Conservation (phyloP, 805 yeast species). For the Wickerhamomyces sydowiorum region DNA sequence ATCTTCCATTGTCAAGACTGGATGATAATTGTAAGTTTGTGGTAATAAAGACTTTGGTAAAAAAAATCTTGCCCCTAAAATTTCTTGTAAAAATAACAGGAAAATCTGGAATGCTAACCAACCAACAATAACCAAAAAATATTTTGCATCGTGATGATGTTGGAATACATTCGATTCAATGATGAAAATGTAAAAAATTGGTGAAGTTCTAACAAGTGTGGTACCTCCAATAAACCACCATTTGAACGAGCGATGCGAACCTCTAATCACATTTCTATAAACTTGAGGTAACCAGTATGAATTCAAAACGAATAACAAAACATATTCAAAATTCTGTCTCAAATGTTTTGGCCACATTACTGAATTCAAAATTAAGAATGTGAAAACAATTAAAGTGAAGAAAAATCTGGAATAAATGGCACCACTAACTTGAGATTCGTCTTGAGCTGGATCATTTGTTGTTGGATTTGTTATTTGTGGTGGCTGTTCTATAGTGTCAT, state of each 20-base stretch:
- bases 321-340: constrained; percentile 53
- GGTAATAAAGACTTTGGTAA: constrained; percentile 70
- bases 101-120: constrained; percentile 63
- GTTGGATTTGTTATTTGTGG: constrained; percentile 18
- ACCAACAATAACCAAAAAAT: constrained; percentile 37
- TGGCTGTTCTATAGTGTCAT: constrained; percentile 9
- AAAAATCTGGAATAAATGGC: constrained; percentile 53
- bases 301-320: constrained; percentile 44
- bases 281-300: constrained; percentile 91
- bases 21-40: constrained; percentile 82
- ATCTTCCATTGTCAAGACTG: constrained; percentile 51
- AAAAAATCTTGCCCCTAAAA: constrained; percentile 79
- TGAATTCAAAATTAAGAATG: constrained; percentile 53
- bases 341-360: constrained; percentile 56
- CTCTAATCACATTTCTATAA: constrained; percentile 66
- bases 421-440: constrained; percentile 53
- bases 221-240: constrained; percentile 78
- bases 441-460: constrained; percentile 24
- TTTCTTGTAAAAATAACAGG: constrained; percentile 55
- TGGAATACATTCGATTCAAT: constrained; percentile 54
- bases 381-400: constrained; percentile 44
- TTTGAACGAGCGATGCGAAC: constrained; percentile 57
- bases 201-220: constrained; percentile 54
- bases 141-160: constrained; percentile 55
- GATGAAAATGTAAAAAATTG: constrained; percentile 58